Evolutionary conservation across 1,284 basidiomycete species (phyloP), one percentile per base, ranked within the genome.

Genomic region (Coriolopsis trogii): DNA sequence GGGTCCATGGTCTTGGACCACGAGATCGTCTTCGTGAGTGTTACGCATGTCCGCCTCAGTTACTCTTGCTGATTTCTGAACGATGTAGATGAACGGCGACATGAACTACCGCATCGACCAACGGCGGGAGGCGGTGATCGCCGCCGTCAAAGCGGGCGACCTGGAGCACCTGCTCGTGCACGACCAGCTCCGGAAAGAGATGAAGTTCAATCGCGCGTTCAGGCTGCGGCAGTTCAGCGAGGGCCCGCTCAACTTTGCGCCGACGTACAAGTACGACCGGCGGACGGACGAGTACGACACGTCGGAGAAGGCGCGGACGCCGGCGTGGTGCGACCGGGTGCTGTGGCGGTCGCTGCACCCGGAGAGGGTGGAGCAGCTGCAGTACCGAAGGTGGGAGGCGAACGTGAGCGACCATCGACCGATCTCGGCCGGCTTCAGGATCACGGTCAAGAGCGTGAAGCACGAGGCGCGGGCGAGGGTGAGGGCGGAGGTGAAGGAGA

Each of bases 241-340:
- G 64, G 89, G 94, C 0, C 85, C 84, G 0, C 82, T 97, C 56
- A 81, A 75, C 0, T 97, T 95, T 64, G 67, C 81, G 16, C 95
- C 95, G 13, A 99, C 96, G 16, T 99, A 98, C 84, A 98, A 98
- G 72, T 98, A 97, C 72, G 92, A 98, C 67, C 83, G 81, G 1
- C 75, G 81, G 4, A 86, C 91, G 6, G 69, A 82, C 64, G 81
- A 85, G 54, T 99, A 92, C 66, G 96, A 99, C 67, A 77, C 87
- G 2, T 92, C 89, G 2, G 92, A 93, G 66, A 98, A 98, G 70
- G 80, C 82, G 20, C 84, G 96, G 0, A 80, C 87, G 7, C 96
- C 95, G 0, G 93, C 95, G 0, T 98, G 95, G 94, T 99, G 96
- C 70, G 96, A 99, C 69, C 85, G 96, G 6, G 83, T 98, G 20